Base-by-base conservation (phyloP, 2,329 filamentous ascomycete species). In the Nectriaceae sp. region DNA sequence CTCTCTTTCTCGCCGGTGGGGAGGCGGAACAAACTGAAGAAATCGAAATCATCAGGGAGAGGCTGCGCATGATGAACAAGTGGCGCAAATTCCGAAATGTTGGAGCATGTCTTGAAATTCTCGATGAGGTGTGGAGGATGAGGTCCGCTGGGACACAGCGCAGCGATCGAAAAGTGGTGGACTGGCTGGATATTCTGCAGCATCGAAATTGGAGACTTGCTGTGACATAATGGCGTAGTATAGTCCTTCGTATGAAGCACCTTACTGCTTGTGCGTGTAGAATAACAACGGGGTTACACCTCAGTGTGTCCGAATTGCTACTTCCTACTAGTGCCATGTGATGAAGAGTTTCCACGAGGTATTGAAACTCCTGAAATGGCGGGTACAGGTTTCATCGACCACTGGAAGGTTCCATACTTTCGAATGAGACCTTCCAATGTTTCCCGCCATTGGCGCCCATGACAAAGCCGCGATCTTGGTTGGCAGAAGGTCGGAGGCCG, bases 61-160 rank as follows among this genome's bases (percentile, higher is more conserved):
- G 33, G 16, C 6, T 37, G 33, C 33, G 18, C 10, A 18, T 11
- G 11, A 37, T 37, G 11, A 37, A 11, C 16, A 11, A 37, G 33
- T 37, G 18, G 6, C 44, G 48, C 6, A 40, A 37, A 13, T 50
- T 50, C 16, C 48, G 44, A 2, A 50, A 50, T 20, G 48, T 50
- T 3, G 18, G 33, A 11, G 40, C 37, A n/a, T 41, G 44, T 31
- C 29, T 50, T 3, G 40, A 50, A 2, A 40, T 50, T 11, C 22
- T 50, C 21, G 48, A 47, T 15, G 44, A 50, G 24, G 44, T 50
- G 18, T 50, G 48, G 48, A 24, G 42, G 35, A n/a, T 38, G 15
- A 18, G 43, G 8, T 11, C 21, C 2, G 47, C 40, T 10, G 47
- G 43, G 5, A 26, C 47, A 3, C 47, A 39, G 5, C 19, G 24